phyloP scores from a whole-genome alignment of 805 yeast species.

The Deakozyma indianensis region DNA sequence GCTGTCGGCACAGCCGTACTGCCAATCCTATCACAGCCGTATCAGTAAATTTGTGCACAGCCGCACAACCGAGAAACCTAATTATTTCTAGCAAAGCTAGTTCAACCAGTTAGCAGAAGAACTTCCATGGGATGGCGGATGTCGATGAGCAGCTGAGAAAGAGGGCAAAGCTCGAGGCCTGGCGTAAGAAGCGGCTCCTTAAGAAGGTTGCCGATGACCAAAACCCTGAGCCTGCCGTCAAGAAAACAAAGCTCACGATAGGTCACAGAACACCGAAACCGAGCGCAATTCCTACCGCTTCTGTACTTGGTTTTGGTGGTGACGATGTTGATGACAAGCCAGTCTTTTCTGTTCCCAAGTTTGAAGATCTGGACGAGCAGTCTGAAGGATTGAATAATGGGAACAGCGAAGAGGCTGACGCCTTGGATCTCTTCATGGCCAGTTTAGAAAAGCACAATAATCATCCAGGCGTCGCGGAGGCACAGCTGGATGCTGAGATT shows the following conservation, averaged over 20 bases:
- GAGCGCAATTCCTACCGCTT: not conserved
- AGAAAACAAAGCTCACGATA: too few species aligned
- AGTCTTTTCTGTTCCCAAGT: not conserved
- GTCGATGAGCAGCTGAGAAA: not conserved
- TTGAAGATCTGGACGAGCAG: not conserved
- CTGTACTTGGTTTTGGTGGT: not conserved
- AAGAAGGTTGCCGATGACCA: not conserved
- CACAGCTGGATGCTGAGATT: not conserved
- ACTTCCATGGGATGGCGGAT: too few species aligned
- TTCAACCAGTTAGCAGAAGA: too few species aligned
- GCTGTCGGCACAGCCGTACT: too few species aligned
- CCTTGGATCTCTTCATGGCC: not conserved
- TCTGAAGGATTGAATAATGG: not conserved
- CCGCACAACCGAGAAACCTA: too few species aligned
- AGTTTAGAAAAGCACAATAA: not conserved
- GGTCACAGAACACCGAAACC: too few species aligned
- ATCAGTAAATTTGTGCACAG: too few species aligned
- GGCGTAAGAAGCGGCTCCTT: not conserved
- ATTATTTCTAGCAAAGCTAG: too few species aligned
- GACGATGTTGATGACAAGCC: not conserved
- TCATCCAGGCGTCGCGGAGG: too few species aligned
- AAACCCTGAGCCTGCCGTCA: too few species aligned
- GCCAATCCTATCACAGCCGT: too few species aligned
- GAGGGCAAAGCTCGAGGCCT: not conserved
- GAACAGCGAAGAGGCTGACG: not conserved